phyloP scores from a whole-genome alignment of 331 rosid species.

The Phaseolus coccineus region DNA sequence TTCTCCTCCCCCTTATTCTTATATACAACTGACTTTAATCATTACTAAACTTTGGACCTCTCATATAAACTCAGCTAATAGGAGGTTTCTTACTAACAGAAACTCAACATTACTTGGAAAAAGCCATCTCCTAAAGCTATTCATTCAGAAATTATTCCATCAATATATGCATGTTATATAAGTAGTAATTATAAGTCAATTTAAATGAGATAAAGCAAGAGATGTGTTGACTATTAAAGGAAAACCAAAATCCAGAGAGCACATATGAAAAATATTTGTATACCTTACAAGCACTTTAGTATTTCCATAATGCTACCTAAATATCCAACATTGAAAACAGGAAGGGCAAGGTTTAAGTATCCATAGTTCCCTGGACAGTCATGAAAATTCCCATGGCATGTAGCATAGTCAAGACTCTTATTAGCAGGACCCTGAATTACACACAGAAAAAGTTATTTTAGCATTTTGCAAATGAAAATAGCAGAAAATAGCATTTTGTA shows the following conservation, averaged over 20 bases:
- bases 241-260: slow-evolving; percentile 11
- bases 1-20: no score
- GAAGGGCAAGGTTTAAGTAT: slow-evolving; percentile 69
- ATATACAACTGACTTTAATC: no score
- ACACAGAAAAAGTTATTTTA: slow-evolving; percentile 28
- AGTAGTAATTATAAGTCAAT: neutral
- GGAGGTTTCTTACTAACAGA: neutral
- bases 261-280: slow-evolving; percentile 29
- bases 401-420: slow-evolving; percentile 61
- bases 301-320: slow-evolving; percentile 60
- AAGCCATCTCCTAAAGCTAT: neutral
- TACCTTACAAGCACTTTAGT: slow-evolving; percentile 96
- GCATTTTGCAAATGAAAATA: no score
- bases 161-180: slow-evolving; percentile 10
- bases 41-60: no score
- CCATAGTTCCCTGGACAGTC: slow-evolving; percentile 39
- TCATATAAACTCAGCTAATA: no score
- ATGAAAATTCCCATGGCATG: slow-evolving; percentile 68
- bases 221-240: neutral
- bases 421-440: slow-evolving; percentile 77
- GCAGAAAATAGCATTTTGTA: neutral
- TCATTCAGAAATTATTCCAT: slow-evolving; percentile 14
- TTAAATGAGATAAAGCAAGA: neutral
- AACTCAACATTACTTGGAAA: slow-evolving; percentile 29
- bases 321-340: slow-evolving; percentile 82